Evolutionary conservation across 2,329 filamentous ascomycete species (phyloP).

Genomic region (Nannizziopsis arthrosporioides): DNA sequence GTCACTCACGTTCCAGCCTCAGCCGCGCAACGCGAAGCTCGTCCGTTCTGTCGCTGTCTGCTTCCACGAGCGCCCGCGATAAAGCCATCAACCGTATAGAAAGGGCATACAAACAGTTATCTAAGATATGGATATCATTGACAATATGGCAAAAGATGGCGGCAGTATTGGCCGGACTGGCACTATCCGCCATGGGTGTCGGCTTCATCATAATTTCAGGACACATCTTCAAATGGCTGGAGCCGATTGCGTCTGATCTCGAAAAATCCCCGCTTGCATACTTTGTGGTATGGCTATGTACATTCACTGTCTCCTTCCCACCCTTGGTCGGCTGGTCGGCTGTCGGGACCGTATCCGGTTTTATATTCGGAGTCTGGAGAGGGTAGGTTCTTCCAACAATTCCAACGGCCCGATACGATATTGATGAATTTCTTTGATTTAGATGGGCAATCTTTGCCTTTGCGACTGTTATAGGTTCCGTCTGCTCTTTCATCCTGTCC

Average conservation of each 20-base stretch:
- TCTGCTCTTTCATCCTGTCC: conserved; percentile 67
- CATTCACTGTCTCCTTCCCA: conserved; percentile 69
- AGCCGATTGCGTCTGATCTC: conserved; percentile 65
- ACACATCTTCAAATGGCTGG: conserved; percentile 63
- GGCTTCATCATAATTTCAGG: conserved; percentile 69
- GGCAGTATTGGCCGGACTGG: conserved; percentile 41
- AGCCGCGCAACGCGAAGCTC: conserved; percentile 27
- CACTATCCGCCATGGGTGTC: conserved; percentile 47
- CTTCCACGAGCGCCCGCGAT: conserved; percentile 24
- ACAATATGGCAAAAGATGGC: conserved; percentile 49
- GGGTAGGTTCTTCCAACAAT: conserved; percentile 45
- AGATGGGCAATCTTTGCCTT: conserved; percentile 76
- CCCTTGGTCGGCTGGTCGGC: conserved; percentile 80
- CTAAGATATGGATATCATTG: conserved; percentile 30
- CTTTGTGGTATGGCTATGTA: conserved; percentile 61
- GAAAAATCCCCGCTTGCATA: conserved; percentile 59
- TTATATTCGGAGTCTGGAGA: conserved; percentile 59
- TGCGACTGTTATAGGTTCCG: conserved; percentile 67
- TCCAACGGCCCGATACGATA: background rate
- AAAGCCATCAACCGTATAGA: conserved; percentile 29
- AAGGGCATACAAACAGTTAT: conserved; percentile 24
- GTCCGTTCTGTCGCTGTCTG: conserved; percentile 25
- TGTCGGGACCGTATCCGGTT: conserved; percentile 57
- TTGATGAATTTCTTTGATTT: conserved; percentile 9
- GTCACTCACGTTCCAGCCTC: conserved; percentile 32